Evolutionary conservation across 805 yeast species (phyloP), one percentile per base, ranked within the genome.

Genomic region (Ogataea paraovalis): DNA sequence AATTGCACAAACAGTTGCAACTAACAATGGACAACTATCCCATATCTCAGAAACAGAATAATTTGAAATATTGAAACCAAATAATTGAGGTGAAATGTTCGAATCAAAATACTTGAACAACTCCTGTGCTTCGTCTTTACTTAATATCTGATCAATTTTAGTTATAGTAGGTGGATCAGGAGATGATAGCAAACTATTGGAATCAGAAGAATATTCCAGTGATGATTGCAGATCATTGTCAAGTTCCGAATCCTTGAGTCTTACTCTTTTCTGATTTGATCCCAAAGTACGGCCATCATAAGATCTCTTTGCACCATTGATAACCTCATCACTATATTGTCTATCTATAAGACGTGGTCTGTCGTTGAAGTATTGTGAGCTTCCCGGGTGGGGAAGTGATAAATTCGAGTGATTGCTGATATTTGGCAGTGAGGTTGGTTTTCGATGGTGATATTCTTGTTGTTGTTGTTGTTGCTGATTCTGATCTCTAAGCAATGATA

Each of bases 71-170:
- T 75, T 79, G 60, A 83, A 83, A 0, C 89, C 90, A 68, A 82
- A 82, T 40, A 83, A 64, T 55, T 82, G 87, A 10, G 82, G 82
- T 1, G 84, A 69, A 28, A 83, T 78, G 46, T 80, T 73, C 1
- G 70, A 61, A 51, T 79, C 75, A 56, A 83, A 83, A 47, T 69
- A 77, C 13, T 60, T 54, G 51, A 82, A 78, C 14, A 82, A 64
- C 28, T 71, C 76, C n/a, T 62, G 59, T 0, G 82, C 82, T 46
- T 64, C 61, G 5, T 55, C 55, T 13, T 46, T 42, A 1, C 53
- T 43, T 9, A 67, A 25, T 2, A 60, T 54, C 3, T 53, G 48
- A 12, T 57, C 59, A 22, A 64, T 40, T 14, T 14, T 20, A 2
- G 39, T 20, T 5, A 18, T 22, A 12, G 18, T 20, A 22, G 38